Evolutionary conservation across 2,329 filamentous ascomycete genomes (phyloP).

Genomic region (Corinectria fuckeliana): DNA sequence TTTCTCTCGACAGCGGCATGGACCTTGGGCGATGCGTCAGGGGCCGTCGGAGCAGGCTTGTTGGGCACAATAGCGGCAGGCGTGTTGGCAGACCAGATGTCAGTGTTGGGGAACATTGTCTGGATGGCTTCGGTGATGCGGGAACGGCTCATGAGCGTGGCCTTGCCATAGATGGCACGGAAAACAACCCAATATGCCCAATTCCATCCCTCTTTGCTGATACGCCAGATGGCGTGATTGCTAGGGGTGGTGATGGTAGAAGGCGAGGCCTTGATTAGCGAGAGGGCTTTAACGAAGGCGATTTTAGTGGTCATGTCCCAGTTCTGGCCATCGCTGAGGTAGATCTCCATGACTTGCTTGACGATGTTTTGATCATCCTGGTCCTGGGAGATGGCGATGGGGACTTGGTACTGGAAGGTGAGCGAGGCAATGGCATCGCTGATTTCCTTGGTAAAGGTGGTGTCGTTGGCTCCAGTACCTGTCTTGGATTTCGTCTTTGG

Average conservation of each 20-base stretch:
- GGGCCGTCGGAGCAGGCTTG: not conserved
- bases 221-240: constrained; percentile 10
- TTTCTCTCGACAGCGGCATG: not conserved
- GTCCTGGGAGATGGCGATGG: not conserved
- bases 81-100: constrained; percentile 10
- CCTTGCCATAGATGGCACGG: constrained; percentile 9
- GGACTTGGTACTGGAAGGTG: not conserved
- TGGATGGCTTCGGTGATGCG: not conserved
- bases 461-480: not conserved
- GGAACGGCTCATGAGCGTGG: not conserved
- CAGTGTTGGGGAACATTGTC: not conserved
- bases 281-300: constrained; percentile 8
- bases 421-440: not conserved
- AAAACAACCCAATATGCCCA: constrained; percentile 17
- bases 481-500: not conserved
- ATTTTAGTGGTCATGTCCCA: constrained; percentile 5
- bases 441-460: not conserved
- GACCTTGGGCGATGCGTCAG: not conserved
- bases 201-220: constrained; percentile 10
- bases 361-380: not conserved
- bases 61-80: not conserved
- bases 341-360: constrained; percentile 1
- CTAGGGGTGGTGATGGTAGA: not conserved
- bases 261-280: not conserved
- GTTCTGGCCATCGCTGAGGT: constrained; percentile 1